Evolutionary conservation across 768 basidiomycete genomes (phyloP), one percentile per base, ranked within the genome.

Genomic region (Rhodotorula paludigena): DNA sequence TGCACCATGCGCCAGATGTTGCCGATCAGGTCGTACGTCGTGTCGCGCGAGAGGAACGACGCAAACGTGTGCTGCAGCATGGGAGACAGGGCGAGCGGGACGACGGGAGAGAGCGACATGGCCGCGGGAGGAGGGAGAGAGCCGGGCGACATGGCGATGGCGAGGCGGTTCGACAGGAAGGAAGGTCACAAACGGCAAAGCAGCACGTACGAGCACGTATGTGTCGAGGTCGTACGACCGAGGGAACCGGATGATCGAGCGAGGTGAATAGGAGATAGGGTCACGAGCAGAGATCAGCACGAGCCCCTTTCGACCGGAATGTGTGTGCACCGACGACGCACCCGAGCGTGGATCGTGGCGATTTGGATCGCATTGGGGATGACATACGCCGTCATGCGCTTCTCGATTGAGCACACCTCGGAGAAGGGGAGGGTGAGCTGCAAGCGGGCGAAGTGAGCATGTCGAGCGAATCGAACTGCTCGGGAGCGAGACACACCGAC

Each of bases 281-380:
- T 12, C 44, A 5, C 16, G 21, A 30, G 39, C 10, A 11, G 6
- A n/a, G 44, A 6, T 48, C 47, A 48, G 47, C 47, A 28, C 47
- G 47, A 25, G 47, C 47, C 47, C 15, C 47, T 5, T 28, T 21
- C 16, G 11, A 42, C n/a, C 47, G 14, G 3, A 8, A 28, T 11
- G 12, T 2, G 11, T 12, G 9, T 3, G n/a, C 14, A 3, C 15
- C 25, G 8, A 7, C 10, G n/a, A 79, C 79, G 69, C 75, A 69
- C 72, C 7, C 69, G 83, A 23, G 76, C 77, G 72, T 86, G 85
- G 35, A 84, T 83, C 0, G 93, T 96, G 21, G 89, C 85, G 64
- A 96, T 84, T 73, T 89, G 87, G 74, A 98, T 93, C 33, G 90
- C 94, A 77, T 97, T 97, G 18, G 94, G 93, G 70, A 97, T 96